These are phyloP conservation scores for Ceratocystiopsis minuta DNA, from an alignment of 2,329 filamentous ascomycete species.

Conservation along the genomic window DNA sequence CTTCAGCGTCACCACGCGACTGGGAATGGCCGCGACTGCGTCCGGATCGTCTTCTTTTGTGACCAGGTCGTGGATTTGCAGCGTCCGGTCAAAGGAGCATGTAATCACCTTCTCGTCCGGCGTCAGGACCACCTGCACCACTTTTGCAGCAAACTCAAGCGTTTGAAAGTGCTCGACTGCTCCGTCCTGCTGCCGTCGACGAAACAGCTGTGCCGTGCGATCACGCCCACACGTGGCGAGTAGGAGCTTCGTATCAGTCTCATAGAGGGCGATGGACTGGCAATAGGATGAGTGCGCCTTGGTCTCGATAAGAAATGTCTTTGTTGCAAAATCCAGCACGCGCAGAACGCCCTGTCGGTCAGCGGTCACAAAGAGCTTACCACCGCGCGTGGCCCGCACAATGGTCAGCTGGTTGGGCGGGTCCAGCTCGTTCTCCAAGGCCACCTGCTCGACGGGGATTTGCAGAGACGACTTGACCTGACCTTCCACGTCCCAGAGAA, in stretches of 20 bases:
- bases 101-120: slow-evolving; percentile 62
- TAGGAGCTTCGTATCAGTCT: slow-evolving; percentile 41
- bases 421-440: slow-evolving; percentile 31
- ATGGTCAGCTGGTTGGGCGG: slow-evolving; percentile 40
- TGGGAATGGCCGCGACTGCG: slow-evolving; percentile 57
- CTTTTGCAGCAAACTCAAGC: slow-evolving; percentile 77
- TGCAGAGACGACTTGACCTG: slow-evolving; percentile 44
- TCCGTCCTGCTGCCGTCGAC: slow-evolving; percentile 31
- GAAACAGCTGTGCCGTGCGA: slow-evolving; percentile 84
- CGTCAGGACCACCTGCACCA: slow-evolving; percentile 57
- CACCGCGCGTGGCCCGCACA: slow-evolving; percentile 40
- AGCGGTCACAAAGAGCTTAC: slow-evolving; percentile 56
- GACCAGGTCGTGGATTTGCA: slow-evolving; percentile 66
- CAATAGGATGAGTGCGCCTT: slow-evolving; percentile 81
- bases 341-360: slow-evolving; percentile 74
- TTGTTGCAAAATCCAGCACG: slow-evolving; percentile 44
- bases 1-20: slow-evolving; percentile 64
- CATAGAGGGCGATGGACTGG: slow-evolving; percentile 58
- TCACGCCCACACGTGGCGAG: slow-evolving; percentile 76
- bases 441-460: slow-evolving; percentile 49
- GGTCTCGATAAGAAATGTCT: slow-evolving; percentile 46
- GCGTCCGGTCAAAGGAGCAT: slow-evolving; percentile 71
- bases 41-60: slow-evolving; percentile 46
- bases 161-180: slow-evolving; percentile 72
- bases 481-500: slow-evolving; percentile 68